These are phyloP conservation scores for Seiridium cupressi DNA, from an alignment of 2,329 filamentous ascomycete species.

Conservation along the genomic window DNA sequence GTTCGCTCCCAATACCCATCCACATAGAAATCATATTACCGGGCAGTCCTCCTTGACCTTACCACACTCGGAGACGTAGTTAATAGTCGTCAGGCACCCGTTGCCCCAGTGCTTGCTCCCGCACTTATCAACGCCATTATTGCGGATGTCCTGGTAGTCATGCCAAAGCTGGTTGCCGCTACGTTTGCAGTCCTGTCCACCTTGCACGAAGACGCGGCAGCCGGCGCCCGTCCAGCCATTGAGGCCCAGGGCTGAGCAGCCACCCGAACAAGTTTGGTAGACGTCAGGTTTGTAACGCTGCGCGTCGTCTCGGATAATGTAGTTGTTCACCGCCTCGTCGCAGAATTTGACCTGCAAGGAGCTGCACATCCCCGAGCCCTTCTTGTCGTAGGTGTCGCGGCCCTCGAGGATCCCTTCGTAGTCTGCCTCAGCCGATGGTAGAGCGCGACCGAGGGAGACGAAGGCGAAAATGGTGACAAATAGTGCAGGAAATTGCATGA, in stretches of 20 bases:
- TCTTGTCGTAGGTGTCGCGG: constrained; percentile 6
- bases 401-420: background rate
- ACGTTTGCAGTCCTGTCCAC: constrained; percentile 12
- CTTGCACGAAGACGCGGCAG: background rate
- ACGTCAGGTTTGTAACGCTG: background rate
- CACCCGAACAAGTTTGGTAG: background rate
- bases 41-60: background rate
- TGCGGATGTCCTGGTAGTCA: constrained; percentile 14
- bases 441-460: background rate
- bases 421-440: background rate
- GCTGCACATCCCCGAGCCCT: constrained; percentile 1
- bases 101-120: constrained; percentile 13
- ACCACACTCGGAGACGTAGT: background rate
- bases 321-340: constrained; percentile 8
- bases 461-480: background rate
- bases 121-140: constrained; percentile 8
- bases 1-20: background rate
- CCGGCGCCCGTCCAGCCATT: background rate
- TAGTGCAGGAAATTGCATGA: background rate
- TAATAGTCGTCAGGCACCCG: constrained; percentile 11
- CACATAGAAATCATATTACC: background rate
- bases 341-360: constrained; percentile 6
- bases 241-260: background rate
- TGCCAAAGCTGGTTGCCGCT: constrained; percentile 14
- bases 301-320: background rate